phyloP scores from a whole-genome alignment of 202 grass and related monocot genomes.

The Bolboschoenoplectus hybrid region DNA sequence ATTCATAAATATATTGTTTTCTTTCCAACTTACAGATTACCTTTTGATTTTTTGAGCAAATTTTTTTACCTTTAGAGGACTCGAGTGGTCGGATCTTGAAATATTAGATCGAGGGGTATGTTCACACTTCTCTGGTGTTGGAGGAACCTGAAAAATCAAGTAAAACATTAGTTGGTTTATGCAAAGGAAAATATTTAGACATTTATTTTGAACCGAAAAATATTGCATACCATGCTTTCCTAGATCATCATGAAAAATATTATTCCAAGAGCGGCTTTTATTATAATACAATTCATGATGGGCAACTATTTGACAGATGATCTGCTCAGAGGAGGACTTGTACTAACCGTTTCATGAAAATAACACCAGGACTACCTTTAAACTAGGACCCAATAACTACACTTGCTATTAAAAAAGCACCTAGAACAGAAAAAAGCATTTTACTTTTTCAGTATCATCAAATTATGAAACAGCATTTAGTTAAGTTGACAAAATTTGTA shows the following conservation, averaged over 20 bases:
- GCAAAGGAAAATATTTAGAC: not conserved
- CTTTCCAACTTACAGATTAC: not conserved
- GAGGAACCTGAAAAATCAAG: conserved; percentile 45
- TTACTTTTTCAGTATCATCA: conserved; percentile 16
- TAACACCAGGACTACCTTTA: conserved; percentile 9
- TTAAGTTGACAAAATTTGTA: conserved; percentile 2
- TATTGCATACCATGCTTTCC: not conserved
- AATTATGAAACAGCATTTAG: conserved; percentile 7
- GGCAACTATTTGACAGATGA: conserved; percentile 16
- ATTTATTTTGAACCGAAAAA: not conserved
- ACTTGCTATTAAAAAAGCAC: not conserved
- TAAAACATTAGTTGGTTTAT: not conserved
- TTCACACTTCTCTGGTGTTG: conserved; percentile 81
- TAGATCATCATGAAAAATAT: conserved; percentile 7
- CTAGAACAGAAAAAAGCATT: not conserved
- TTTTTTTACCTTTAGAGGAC: conserved; percentile 54
- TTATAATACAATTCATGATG: not conserved
- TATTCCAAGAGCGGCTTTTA: not conserved
- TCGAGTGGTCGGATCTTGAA: conserved; percentile 53
- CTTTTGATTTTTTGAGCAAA: not conserved
- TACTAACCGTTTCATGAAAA: conserved; percentile 12
- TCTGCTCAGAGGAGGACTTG: conserved; percentile 8
- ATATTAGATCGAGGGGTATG: conserved; percentile 40
- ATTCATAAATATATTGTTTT: not conserved
- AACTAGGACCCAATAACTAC: not conserved